Evolutionary conservation across 164 flowering plant species (phyloP), one percentile per base, ranked within the genome.

Genomic region (Sextonia rubra): DNA sequence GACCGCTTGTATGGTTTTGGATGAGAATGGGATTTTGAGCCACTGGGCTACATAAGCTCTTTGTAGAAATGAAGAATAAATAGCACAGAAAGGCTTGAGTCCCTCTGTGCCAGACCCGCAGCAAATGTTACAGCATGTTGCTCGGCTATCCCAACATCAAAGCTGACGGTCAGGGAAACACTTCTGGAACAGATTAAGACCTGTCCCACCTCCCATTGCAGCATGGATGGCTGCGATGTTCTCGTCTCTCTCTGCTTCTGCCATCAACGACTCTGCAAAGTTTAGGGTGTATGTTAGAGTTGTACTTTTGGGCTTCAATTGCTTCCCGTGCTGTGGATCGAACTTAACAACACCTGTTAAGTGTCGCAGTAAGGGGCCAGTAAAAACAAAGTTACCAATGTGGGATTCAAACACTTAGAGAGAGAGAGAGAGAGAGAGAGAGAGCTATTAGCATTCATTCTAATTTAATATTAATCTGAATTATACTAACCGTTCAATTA

Each of bases 141-240:
- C 70, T 86, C 89, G 12, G 89, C 89, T 15, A 86, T 86, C 24
- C 89, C 89, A 25, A 86, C 89, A 61, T 86, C 89, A 5, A 86
- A 86, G 49, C 89, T n/a, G 82, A 25, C 86, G 74, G 23, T 70
- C 66, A 0, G 87, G 89, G 48, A 84, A 84, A 3, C 25, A 78
- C 47, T 83, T 84, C 62, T 82, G 87, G 73, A 86, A 86, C 3
- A 74, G 52, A 75, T 83, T 84, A 6, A 86, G 83, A 5, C 89
- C 89, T 2, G 89, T 86, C 3, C 89, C 89, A 12, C 87, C 87
- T 17, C 89, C 89, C 89, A 86, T 86, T 3, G 89, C 87, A 37
- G 89, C 89, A 75, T 86, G 89, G 58, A 86, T 79, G 12, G 84
- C 87, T 20, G 83, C 83, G 18, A 86, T 73, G 58, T 73, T 74